A percentile compares a stretch with the other conserved stretches of the same genome.
phyloP scores from a whole-genome alignment of 2,329 filamentous ascomycete genomes.

The Colletotrichum tropicicola region DNA sequence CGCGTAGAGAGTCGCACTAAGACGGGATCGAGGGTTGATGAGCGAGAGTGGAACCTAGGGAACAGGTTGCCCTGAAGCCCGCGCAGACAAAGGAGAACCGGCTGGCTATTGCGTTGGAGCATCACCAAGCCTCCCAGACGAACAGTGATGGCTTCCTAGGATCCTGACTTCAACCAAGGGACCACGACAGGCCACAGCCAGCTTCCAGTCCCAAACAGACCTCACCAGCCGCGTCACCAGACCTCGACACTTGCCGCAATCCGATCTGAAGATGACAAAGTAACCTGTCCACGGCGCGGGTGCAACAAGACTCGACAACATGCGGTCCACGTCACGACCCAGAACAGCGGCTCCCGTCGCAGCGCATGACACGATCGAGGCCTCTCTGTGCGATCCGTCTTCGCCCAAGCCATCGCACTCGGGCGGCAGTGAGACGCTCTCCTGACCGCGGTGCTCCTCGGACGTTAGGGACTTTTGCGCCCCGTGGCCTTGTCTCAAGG shows the following conservation, averaged over 20 bases:
- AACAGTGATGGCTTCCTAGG: background rate
- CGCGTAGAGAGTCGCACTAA: constrained; percentile 11
- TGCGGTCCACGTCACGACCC: constrained; percentile 15
- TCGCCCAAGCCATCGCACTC: background rate
- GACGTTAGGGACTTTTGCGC: background rate
- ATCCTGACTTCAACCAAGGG: background rate
- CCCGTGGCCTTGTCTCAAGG: constrained; percentile 22
- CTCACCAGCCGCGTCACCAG: background rate
- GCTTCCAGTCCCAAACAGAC: background rate
- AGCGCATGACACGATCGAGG: background rate
- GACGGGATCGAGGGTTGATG: background rate
- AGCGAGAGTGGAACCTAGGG: background rate
- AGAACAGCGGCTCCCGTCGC: background rate
- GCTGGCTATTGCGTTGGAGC: too few relatives aligned
- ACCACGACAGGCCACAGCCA: background rate
- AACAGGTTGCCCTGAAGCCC: background rate
- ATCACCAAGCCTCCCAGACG: too few relatives aligned
- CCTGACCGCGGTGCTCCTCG: background rate
- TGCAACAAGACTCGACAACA: constrained; percentile 24
- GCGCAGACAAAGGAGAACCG: too few relatives aligned
- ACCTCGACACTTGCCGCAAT: background rate
- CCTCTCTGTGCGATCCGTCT: background rate
- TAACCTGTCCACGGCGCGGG: constrained; percentile 10
- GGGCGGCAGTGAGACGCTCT: background rate
- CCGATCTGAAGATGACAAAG: background rate